Base-by-base conservation (phyloP, 805 yeast species). In the Ogataea naganishii region DNA sequence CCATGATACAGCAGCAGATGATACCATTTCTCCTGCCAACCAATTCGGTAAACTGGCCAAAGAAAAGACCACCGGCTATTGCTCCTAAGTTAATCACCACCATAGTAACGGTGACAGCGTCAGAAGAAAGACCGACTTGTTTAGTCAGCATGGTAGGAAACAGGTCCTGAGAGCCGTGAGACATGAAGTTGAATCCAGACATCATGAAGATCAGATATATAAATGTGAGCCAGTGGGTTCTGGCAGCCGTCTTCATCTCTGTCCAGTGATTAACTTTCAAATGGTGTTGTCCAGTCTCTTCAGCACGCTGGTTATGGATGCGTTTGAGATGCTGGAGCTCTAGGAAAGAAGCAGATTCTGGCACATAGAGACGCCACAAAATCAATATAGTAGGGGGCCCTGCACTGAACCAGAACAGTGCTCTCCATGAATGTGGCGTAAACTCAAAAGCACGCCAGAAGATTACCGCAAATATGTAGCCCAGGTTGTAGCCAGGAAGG, bases 91-190 rank as follows among this genome's bases (percentile, higher is more conserved):
- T 80, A 6, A 78, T 73, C 10, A 78, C 75, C 14, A 66, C 64
- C 57, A 72, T 72, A 27, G 77, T 72, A 13, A 75, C 77, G 0
- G 85, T 76, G 19, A 66, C 52, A 13, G 62, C 56, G 46, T 79
- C 56, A 3, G 47, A 39, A 16, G 65, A 46, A 38, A 65, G 64
- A 8, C 49, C 58, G 18, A 71, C 59, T 48, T 79, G 84, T 14
- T 60, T 62, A 16, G 62, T 58, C 29, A 80, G 56, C 56, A 75
- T 59, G 1, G 83, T 75, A 22, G 85, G 83, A 51, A 67, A 75
- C 46, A 80, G 56, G 50, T 80, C 89, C 54, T 80, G 86, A 5
- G 84, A 72, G 1, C 83, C 84, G 42, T 80, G 89, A 7, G 82
- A 69, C 58, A 70, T 66, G 57, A 77, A 80, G 53, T 78, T 79